Conservation (phyloP, 371 early-diverging fungal species). For the Batrachochytrium dendrobatidis region DNA sequence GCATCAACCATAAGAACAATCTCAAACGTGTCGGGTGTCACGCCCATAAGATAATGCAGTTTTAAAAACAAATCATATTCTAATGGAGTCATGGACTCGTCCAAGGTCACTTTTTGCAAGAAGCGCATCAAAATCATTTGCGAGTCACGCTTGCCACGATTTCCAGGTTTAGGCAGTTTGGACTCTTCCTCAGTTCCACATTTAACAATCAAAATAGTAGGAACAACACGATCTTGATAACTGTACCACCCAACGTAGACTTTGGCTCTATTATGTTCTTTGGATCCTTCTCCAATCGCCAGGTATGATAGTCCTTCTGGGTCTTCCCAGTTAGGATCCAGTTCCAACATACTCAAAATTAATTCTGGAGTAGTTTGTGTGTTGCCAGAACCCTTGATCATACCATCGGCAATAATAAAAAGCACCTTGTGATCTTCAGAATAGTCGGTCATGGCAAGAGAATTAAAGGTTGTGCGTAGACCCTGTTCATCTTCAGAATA, state of each 20-base stretch:
- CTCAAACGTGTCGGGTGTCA: constrained; percentile 78
- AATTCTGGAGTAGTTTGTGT: constrained; percentile 28
- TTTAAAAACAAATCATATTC: constrained; percentile 92
- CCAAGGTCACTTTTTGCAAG: constrained; percentile 82
- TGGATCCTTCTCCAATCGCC: constrained; percentile 86
- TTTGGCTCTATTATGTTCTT: constrained; percentile 88
- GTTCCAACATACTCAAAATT: constrained; percentile 25
- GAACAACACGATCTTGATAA: constrained; percentile 45
- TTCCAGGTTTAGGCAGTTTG: constrained; percentile 58
- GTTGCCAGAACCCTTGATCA: constrained; percentile 34
- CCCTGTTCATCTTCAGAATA: constrained; percentile 56
- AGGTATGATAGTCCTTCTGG: constrained; percentile 57
- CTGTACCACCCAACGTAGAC: constrained; percentile 77
- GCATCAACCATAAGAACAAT: constrained; percentile 95
- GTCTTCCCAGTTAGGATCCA: constrained; percentile 22
- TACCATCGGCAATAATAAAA: constrained; percentile 33
- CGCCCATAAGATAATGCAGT: constrained; percentile 52
- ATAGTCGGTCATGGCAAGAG: constrained; percentile 78
- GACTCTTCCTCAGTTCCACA: constrained; percentile 76
- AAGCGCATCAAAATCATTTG: constrained; percentile 98
- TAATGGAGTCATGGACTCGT: constrained; percentile 88
- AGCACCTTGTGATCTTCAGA: constrained; percentile 55
- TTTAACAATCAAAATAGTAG: constrained; percentile 88
- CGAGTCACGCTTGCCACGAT: constrained; percentile 98
- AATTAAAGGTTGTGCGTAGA: constrained; percentile 83